Conservation (phyloP, 495 filamentous ascomycete species). For the Lindgomyces ingoldianus region DNA sequence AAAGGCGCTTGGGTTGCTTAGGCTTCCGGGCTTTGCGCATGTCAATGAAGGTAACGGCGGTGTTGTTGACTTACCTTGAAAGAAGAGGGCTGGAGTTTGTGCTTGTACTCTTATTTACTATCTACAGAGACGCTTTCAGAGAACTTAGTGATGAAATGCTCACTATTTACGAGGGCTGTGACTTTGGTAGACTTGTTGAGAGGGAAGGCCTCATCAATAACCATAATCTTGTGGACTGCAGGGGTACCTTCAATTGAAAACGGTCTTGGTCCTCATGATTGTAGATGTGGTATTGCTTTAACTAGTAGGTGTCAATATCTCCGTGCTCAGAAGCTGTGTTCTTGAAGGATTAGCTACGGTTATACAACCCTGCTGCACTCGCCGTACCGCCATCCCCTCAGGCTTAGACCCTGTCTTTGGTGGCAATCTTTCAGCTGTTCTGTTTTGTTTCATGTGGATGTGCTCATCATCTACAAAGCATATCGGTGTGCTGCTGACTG, state of each 20-base stretch:
- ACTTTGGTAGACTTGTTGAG: too few relatives aligned
- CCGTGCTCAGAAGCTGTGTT: background rate
- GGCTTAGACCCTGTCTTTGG: too few relatives aligned
- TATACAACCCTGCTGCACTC: background rate
- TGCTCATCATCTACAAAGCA: too few relatives aligned
- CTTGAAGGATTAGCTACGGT: background rate
- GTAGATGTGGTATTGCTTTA: background rate
- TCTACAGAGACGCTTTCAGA: background rate
- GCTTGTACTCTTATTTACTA: background rate
- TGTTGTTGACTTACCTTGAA: slow-evolving; percentile 8
- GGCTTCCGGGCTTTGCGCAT: slow-evolving; percentile 13
- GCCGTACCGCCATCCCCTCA: too few relatives aligned
- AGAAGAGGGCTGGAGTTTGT: too few relatives aligned
- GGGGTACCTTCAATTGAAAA: background rate
- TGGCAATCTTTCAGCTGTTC: too few relatives aligned
- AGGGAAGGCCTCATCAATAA: background rate
- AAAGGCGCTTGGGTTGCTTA: slow-evolving; percentile 4
- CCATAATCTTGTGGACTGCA: too few relatives aligned
- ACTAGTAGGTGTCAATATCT: background rate
- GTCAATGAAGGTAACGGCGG: slow-evolving; percentile 18
- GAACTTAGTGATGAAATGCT: too few relatives aligned
- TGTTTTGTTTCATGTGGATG: too few relatives aligned
- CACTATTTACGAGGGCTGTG: too few relatives aligned
- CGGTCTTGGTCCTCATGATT: background rate
- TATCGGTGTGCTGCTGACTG: too few relatives aligned